Evolutionary conservation across 177 flowering plant genomes (phyloP).

Genomic region (Vitis hybrid): DNA sequence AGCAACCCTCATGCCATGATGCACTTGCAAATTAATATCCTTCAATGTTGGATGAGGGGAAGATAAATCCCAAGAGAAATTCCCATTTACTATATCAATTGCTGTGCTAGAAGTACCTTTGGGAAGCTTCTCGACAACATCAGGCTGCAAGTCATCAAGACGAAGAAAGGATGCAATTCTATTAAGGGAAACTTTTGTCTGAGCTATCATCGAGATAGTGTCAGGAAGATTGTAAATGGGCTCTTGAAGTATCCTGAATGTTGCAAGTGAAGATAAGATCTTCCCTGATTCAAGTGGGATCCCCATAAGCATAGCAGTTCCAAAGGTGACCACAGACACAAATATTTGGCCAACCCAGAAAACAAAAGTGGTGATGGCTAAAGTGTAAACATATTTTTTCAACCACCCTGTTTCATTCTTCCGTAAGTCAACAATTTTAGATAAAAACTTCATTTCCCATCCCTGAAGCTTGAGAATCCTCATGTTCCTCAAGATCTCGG

Average conservation of each 20-base stretch:
- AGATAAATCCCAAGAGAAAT: slow-evolving; percentile 45
- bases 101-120: slow-evolving; percentile 32
- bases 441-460: slow-evolving; percentile 47
- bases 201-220: slow-evolving; percentile 41
- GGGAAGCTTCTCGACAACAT: slow-evolving; percentile 42
- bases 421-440: slow-evolving; percentile 35
- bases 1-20: slow-evolving; percentile 53
- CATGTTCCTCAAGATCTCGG: slow-evolving; percentile 31
- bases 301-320: slow-evolving; percentile 42
- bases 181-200: slow-evolving; percentile 52
- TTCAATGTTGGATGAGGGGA: slow-evolving; percentile 32
- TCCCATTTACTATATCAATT: slow-evolving; percentile 43
- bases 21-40: slow-evolving; percentile 41
- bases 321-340: slow-evolving; percentile 50
- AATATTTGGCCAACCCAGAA: slow-evolving; percentile 36
- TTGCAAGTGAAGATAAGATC: slow-evolving; percentile 56
- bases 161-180: slow-evolving; percentile 48
- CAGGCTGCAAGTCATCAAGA: slow-evolving; percentile 38
- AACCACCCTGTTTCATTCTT: slow-evolving; percentile 33
- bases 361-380: slow-evolving; percentile 28
- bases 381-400: slow-evolving; percentile 27
- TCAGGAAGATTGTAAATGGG: slow-evolving; percentile 51
- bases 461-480: slow-evolving; percentile 43
- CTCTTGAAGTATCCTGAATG: slow-evolving; percentile 49
- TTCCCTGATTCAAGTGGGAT: slow-evolving; percentile 56